Evolutionary conservation across 1,139 yeast species (phyloP), one percentile per base, ranked within the genome.

Genomic region (Lodderomyces theae): DNA sequence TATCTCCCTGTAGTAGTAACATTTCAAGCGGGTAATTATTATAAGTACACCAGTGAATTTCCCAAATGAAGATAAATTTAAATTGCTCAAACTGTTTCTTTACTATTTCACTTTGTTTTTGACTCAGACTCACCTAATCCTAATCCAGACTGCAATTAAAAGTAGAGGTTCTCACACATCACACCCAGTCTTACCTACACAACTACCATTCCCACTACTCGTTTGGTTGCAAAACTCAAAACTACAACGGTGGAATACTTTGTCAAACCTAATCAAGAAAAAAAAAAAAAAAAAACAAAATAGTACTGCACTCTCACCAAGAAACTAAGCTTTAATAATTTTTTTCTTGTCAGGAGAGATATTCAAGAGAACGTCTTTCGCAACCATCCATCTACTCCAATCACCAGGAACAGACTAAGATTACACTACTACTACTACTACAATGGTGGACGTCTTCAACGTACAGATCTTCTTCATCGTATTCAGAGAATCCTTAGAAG

Each of bases 401-500:
- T n/a, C n/a, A n/a, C n/a, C n/a, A n/a, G n/a, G n/a, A n/a, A n/a
- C n/a, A n/a, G n/a, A 24, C 12, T 8, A 8, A 10, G 12, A 24
- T n/a, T 26, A 26, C 29, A 26, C 29, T 4, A 28, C 31, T 24
- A 28, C 30, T 12, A 13, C 22, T 13, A 33, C 26, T 24, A 33
- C 26, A 18, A 64, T 67, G 72, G 70, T 59, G 37, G 49, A 63
- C 58, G 78, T 77, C 38, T 77, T 77, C 54, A 77, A 74, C 61
- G 80, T 74, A 28, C 77, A 74, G 52, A 67, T 77, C 49, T 90
- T 89, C 68, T 89, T 90, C 68, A 84, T 90, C 54, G 88, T 88
- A 45, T 78, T 90, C 54, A 80, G 97, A 66, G 97, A 90, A 66
- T 73, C 95, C 1, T 72, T 90, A 48, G 97, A 90, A 69, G 96